Evolutionary conservation across 371 early-diverging fungal genomes (phyloP).

Genomic region (Thermomucor indicae-seudaticae): DNA sequence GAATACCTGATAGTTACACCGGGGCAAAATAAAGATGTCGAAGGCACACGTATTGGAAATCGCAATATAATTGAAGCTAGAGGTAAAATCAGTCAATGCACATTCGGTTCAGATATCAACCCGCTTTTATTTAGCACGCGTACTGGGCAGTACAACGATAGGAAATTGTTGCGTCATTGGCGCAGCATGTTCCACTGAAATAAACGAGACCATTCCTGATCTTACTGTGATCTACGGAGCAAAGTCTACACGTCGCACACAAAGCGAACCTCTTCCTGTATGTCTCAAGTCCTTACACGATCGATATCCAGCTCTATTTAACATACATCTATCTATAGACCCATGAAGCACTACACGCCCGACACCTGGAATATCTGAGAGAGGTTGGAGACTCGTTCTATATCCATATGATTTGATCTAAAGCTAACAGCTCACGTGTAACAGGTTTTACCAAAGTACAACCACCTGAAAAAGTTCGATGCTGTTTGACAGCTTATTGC

Average conservation of each 20-base stretch:
- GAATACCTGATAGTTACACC: no score
- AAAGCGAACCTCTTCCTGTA: conserved; percentile 32
- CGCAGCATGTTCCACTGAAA: conserved; percentile 61
- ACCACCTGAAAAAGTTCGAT: conserved; percentile 50
- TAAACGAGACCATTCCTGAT: conserved; percentile 58
- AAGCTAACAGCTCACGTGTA: not conserved
- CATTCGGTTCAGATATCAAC: not conserved
- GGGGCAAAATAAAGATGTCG: conserved; percentile 62
- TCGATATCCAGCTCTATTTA: not conserved
- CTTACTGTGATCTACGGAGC: conserved; percentile 69
- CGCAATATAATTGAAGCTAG: conserved; percentile 67
- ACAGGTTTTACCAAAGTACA: conserved; percentile 59
- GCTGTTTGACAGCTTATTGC: not conserved
- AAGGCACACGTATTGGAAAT: conserved; percentile 65
- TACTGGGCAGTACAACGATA: conserved; percentile 55
- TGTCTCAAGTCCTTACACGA: not conserved
- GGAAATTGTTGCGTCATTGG: conserved; percentile 77
- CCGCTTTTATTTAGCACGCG: conserved; percentile 36
- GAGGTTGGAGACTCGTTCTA: no score
- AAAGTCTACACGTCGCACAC: conserved; percentile 53
- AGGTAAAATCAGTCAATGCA: conserved; percentile 26
- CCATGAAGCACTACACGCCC: conserved; percentile 56
- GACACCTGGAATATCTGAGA: conserved; percentile 73
- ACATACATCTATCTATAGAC: conserved; percentile 21
- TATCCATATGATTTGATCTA: not conserved